Conservation (phyloP, 108 stramenopile species). For the Parietichytrium sp. region DNA sequence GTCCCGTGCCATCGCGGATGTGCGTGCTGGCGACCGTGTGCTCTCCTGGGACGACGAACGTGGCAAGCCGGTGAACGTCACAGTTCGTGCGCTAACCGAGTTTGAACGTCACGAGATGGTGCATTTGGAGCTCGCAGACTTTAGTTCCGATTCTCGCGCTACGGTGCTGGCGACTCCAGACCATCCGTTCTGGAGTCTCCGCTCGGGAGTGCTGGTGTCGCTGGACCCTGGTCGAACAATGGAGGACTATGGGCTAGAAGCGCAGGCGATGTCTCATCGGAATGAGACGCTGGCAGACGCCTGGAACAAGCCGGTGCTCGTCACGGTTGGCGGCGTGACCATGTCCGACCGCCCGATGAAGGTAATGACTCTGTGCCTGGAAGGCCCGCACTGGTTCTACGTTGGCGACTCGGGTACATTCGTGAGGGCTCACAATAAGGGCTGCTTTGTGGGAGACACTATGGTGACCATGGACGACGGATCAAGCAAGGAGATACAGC, state of each 20-base stretch:
- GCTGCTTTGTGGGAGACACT: too few relatives aligned
- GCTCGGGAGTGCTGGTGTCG: background rate
- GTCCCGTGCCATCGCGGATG: background rate
- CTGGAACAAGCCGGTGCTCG: background rate
- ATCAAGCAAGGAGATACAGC: too few relatives aligned
- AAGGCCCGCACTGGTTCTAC: too few relatives aligned
- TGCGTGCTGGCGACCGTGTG: background rate
- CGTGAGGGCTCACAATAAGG: too few relatives aligned
- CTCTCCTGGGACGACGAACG: background rate
- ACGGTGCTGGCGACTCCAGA: conserved; percentile 6
- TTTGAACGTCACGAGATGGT: background rate
- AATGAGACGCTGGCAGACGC: background rate
- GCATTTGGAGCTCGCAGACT: background rate
- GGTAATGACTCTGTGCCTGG: too few relatives aligned
- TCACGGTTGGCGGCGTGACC: background rate
- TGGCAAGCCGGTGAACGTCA: background rate
- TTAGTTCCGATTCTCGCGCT: background rate
- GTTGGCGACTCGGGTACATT: too few relatives aligned
- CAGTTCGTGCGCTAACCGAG: background rate
- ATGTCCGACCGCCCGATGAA: too few relatives aligned
- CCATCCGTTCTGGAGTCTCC: background rate
- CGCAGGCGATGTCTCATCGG: background rate
- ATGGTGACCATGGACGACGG: too few relatives aligned
- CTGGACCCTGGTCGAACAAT: background rate
- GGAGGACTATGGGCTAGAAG: background rate